Evolutionary conservation across 1,284 basidiomycete species (phyloP), one percentile per base, ranked within the genome.

Genomic region (Wolfiporia cocos): DNA sequence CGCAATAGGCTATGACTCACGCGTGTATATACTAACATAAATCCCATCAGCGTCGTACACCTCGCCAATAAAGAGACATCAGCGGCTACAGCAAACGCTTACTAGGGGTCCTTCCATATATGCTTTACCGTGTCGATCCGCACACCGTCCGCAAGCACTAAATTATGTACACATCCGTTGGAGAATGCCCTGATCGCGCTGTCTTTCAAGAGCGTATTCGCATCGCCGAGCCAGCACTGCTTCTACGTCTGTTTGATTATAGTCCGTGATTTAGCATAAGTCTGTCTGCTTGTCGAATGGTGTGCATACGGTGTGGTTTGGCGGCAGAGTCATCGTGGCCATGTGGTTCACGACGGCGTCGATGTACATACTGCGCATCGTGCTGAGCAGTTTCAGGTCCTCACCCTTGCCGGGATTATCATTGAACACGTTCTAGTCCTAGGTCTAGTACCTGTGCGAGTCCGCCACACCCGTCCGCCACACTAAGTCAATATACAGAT

Each of bases 11-110:
- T 14, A 14, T 71, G 19, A 37, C 53, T 31, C 31, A 56, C 50
- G 39, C 9, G 57, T 58, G 48, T 55, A 58, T 17, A 42, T 43
- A n/a, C 46, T 31, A 21, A 57, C 72, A 36, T 64, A 85, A 63
- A 64, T 60, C 22, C 86, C 68, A 40, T 80, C 71, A 34, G 67
- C 57, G 26, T 72, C 74, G 52, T 78, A 81, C 17, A 92, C 85
- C 63, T 92, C 88, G 23, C 89, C 89, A 39, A 90, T 85, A 49
- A 84, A 88, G 65, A 92, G 26, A 90, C 83, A 1, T 82, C 86
- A 0, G 86, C 81, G 18, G 74, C 73, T 30, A 63, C 65, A 52
- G 79, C 82, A 58, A 92, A 91, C 2, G 56, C 59, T 0, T 79
- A 72, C 83, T 82, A 86, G 57, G 86, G 87, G 48, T 71, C 67